Base-by-base conservation (phyloP, 1,139 yeast species). In the Pichia sp. region DNA sequence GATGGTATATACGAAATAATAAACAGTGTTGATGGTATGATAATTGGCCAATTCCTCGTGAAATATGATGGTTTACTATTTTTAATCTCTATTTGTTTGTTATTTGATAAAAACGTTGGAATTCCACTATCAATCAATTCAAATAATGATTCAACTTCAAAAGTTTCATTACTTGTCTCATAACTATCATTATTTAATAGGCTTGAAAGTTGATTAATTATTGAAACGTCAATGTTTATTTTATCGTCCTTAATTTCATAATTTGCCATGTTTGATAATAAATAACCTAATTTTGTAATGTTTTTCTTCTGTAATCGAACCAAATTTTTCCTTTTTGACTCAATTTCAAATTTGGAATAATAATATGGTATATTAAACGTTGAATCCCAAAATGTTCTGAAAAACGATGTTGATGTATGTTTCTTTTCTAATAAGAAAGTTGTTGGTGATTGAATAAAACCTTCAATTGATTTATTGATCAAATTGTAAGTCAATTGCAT, bases 41-140 rank as follows among this genome's bases (percentile, higher is more conserved):
- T 55, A 0, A 77, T 55, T 0, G 91, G 85, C 96, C 96, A 90
- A 67, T 83, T 82, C 49, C 91, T 74, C 1, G 75, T 70, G 9
- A 75, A 46, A 34, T 71, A 63, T 1, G 73, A 63, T 2, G 96
- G 96, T 62, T 70, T 66, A 54, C 71, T 56, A 63, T 70, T 57
- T 41, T 44, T 7, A 2, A 5, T 16, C 27, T 50, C 41, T 27
- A 45, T 29, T 8, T 18, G 8, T 18, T 33, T 25, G 22, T 52
- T 49, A 1, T 45, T 42, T 3, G 22, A 9, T 33, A 53, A 48
- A 44, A 53, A 55, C 3, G 45, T 29, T 1, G 65, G 64, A 8
- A 62, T 18, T 16, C 25, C 46, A 13, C 11, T 27, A 5, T 31
- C 18, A 42, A 48, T 34, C 22, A 46, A 25, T 8, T 46, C 22